Evolutionary conservation across 169 alveolate species (phyloP).

Genomic region (Plasmodium adleri): DNA sequence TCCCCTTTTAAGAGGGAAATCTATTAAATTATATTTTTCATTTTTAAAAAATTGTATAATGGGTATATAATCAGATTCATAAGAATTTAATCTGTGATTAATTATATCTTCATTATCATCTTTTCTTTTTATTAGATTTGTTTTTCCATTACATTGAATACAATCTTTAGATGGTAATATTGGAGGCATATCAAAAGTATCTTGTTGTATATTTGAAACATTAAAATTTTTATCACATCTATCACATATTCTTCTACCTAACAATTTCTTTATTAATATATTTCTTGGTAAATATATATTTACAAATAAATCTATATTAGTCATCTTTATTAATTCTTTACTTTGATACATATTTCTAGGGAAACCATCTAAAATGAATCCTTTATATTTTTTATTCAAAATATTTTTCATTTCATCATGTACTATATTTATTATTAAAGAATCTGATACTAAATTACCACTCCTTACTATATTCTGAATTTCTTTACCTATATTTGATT

Average conservation of each 20-base stretch:
- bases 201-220: conserved; percentile 28
- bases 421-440: conserved; percentile 21
- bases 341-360: conserved; percentile 58
- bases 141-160: conserved; percentile 34
- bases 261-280: conserved; percentile 32
- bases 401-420: conserved; percentile 44
- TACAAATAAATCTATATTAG: conserved; percentile 44
- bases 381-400: conserved; percentile 13
- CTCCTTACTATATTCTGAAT: conserved; percentile 33
- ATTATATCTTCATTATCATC: conserved; percentile 48
- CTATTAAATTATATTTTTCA: conserved; percentile 20
- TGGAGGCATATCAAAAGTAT: conserved; percentile 49
- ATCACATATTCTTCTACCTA: conserved; percentile 58
- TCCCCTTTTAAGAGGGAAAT: conserved; percentile 43
- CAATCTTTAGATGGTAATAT: conserved; percentile 37
- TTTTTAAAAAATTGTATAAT: conserved; percentile 55
- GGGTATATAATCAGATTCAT: conserved; percentile 20
- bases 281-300: conserved; percentile 44
- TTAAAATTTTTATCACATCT: conserved; percentile 32
- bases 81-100: conserved; percentile 32
- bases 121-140: conserved; percentile 28
- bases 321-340: conserved; percentile 30
- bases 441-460: conserved; percentile 40
- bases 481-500: conserved; percentile 37
- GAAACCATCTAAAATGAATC: conserved; percentile 67